Percentiles rank a stretch among this genome's conserved stretches.
phyloP scores from a whole-genome alignment of 2,329 filamentous ascomycete species.

The Penicillium sp. region DNA sequence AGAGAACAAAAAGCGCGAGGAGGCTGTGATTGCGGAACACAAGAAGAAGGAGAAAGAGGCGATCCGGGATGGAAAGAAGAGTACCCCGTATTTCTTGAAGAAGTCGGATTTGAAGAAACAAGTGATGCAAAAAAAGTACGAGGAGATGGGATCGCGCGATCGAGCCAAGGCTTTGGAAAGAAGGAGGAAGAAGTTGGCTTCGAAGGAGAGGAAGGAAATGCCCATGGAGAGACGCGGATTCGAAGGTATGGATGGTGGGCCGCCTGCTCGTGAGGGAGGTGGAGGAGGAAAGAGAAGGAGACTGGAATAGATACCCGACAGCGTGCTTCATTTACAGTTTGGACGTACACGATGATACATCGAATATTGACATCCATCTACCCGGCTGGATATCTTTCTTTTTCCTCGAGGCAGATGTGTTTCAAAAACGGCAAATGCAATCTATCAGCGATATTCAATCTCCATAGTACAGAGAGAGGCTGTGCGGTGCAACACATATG shows the following conservation, averaged over 20 bases:
- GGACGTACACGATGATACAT: too few relatives aligned
- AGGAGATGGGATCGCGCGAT: conserved; percentile 77
- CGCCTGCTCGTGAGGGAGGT: conserved; percentile 9
- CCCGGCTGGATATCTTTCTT: too few relatives aligned
- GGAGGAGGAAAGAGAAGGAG: conserved; percentile 26
- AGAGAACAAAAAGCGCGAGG: conserved; percentile 62
- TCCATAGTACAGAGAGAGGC: too few relatives aligned
- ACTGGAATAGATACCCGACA: conserved; percentile 17
- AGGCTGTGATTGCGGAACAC: conserved; percentile 67
- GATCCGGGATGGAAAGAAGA: conserved; percentile 74
- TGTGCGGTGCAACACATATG: too few relatives aligned
- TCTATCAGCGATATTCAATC: too few relatives aligned
- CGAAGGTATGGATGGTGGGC: conserved; percentile 19
- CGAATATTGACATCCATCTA: too few relatives aligned
- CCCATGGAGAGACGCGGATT: conserved; percentile 48
- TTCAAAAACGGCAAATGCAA: too few relatives aligned
- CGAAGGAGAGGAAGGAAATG: conserved; percentile 77
- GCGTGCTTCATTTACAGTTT: neutral
- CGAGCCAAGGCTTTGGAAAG: conserved; percentile 79
- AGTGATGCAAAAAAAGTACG: conserved; percentile 70
- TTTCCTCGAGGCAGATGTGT: too few relatives aligned
- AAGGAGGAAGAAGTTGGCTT: conserved; percentile 79
- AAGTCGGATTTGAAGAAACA: conserved; percentile 84
- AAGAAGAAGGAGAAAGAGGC: conserved; percentile 75
- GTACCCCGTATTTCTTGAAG: conserved; percentile 84